Evolutionary conservation across 2,329 filamentous ascomycete species (phyloP), one percentile per base, ranked within the genome.

Genomic region (Orbilia brochopaga): DNA sequence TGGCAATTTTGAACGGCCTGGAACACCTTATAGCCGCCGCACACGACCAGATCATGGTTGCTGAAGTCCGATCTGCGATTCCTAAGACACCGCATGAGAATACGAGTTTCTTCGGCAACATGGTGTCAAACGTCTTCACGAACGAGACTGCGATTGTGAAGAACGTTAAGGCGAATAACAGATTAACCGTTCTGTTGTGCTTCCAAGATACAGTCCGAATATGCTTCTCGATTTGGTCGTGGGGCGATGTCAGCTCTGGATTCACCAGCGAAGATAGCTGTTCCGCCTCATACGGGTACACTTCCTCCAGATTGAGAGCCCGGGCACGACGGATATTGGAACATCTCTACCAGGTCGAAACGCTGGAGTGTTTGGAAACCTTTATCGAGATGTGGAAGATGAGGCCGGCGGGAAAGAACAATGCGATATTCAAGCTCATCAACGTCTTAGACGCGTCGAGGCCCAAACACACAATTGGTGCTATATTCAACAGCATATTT

Each of bases 161-260:
- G 54, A 91, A 88, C 69, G 87, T 88, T 6, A 92, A 90, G n/a
- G 92, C 92, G 7, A 99, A 97, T 77, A 93, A 94, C 76, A 87
- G 93, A 51, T 83, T 99, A 21, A 97, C 94, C 0, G 93, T 99
- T 19, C 84, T 97, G 48, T 83, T 99, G n/a, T 95, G 92, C 10
- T 96, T 99, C 78, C 93, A 97, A 79, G 95, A 99, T 78, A 91
- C 92, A 0, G 91, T 97, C 67, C 87, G 91, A 23, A 90, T 96
- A 55, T 96, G 92, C 79, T 95, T 96, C 78, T 87, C 84, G 11
- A 96, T 99, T 58, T 99, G 95, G 94, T 90, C 90, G 0, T 99
- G 94, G 93, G 91, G 90, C 4, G 86, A 88, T 77, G 85, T 85
- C 1, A 67, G 57, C 17, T 56, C 69, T 13, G 62, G 62, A 23